Base-by-base conservation (phyloP, 1,139 yeast species). In the Lodderomyces orthopsilosis region DNA sequence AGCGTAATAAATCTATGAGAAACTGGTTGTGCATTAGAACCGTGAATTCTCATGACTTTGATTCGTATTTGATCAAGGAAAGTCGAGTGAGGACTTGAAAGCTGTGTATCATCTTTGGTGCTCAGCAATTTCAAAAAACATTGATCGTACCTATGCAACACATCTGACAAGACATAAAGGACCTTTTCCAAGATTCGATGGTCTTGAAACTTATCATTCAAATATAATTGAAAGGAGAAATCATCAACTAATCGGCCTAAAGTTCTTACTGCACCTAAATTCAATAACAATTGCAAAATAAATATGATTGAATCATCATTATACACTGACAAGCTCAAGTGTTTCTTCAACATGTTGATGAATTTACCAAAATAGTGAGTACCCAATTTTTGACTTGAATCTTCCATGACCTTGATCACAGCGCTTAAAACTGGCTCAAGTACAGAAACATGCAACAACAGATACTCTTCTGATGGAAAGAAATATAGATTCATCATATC, bases 371-470 rank as follows among this genome's bases (percentile, higher is more conserved):
- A 30, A 19, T 30, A 30, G 3, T 15, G 19, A 3, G 7, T 8
- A 5, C 34, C 34, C 19, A 30, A 14, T 8, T 14, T n/a, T 15
- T 4, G 10, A 30, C 34, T 17, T 30, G 34, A n/a, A 3, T 15
- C 10, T n/a, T 30, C 34, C 19, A 30, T 30, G 3, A 17, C 19
- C 7, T 14, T 30, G n/a, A 30, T 30, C 10, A 30, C 34, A 15
- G 34, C 34, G n/a, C 34, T 30, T 19, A 30, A 30, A 7, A 30
- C 34, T 30, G 34, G 34, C 19, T 30, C 34, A 30, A 15, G 34
- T 5, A 30, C 34, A 2, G 34, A 30, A 15, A 30, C 8, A 13
- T 30, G 34, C 34, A 30, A 30, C 34, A 30, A 30, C 7, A 5
- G 19, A n/a, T 30, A 14, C 15, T 30, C 34, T 15, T 30, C n/a